Conservation (phyloP, 75 land plant genomes). For the Selaginella moellendorffii region DNA sequence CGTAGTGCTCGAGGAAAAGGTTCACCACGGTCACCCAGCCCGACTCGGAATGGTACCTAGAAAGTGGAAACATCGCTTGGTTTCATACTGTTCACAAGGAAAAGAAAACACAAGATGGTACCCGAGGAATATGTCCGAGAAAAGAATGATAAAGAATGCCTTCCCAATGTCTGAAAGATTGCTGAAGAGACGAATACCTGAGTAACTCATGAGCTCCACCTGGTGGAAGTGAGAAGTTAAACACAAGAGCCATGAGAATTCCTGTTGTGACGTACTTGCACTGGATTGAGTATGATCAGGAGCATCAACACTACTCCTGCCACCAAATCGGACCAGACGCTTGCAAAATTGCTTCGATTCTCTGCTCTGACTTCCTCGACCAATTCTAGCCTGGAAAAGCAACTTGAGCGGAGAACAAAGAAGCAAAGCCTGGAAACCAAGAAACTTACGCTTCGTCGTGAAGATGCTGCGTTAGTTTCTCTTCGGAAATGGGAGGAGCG, state of each 20-base stretch:
- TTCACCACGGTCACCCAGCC: conserved; percentile 79
- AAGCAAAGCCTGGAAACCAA: background rate
- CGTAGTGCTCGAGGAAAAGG: conserved; percentile 75
- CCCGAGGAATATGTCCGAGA: conserved; percentile 89
- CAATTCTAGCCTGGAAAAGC: conserved; percentile 49
- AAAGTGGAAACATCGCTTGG: background rate
- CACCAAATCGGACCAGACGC: conserved; percentile 79
- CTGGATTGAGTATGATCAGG: conserved; percentile 59
- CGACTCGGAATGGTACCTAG: conserved; percentile 83
- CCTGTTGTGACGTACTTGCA: conserved; percentile 37
- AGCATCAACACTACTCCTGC: conserved; percentile 59
- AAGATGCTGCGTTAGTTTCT: conserved; percentile 62
- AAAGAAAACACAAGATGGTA: conserved; percentile 19
- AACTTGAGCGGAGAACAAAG: background rate
- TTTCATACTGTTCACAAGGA: background rate
- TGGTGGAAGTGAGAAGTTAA: conserved; percentile 15
- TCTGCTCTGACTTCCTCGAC: conserved; percentile 71
- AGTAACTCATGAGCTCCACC: conserved; percentile 75
- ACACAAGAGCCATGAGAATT: background rate
- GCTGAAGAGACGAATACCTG: conserved; percentile 60
- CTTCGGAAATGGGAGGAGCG: conserved; percentile 81
- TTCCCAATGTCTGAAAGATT: conserved; percentile 88
- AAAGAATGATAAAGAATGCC: conserved; percentile 75
- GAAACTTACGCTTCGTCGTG: conserved; percentile 77
- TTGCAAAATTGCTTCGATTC: conserved; percentile 76